Conservation (phyloP, 305 asterid species). For the Petunia hybrid region DNA sequence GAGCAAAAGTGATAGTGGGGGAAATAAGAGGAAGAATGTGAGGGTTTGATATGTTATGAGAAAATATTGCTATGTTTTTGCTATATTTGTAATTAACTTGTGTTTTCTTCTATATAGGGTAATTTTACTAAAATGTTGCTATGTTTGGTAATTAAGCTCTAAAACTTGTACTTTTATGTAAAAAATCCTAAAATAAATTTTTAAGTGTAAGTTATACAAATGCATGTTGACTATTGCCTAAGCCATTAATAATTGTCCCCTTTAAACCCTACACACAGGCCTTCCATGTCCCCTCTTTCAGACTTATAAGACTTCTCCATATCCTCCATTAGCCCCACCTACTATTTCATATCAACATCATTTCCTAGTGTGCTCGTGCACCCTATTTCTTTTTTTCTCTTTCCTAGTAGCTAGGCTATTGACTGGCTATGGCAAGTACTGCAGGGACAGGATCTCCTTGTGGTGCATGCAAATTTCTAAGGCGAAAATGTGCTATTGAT, state of each 20-base stretch:
- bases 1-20: no score
- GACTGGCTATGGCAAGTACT: background rate
- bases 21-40: no score
- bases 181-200: no score
- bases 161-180: no score
- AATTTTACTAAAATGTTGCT: no score
- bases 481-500: slow-evolving; percentile 72
- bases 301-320: slow-evolving; percentile 40
- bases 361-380: slow-evolving; percentile 75
- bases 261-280: slow-evolving; percentile 63
- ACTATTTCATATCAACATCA: slow-evolving; percentile 44
- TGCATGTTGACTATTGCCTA: slow-evolving; percentile 49
- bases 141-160: no score
- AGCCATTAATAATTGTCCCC: slow-evolving; percentile 85
- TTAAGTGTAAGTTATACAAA: no score
- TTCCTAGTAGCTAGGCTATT: background rate
- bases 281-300: slow-evolving; percentile 62
- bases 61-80: no score
- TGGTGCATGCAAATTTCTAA: slow-evolving; percentile 86
- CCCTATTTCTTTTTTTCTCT: slow-evolving; percentile 22
- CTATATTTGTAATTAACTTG: no score
- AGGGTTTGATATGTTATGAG: no score
- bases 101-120: no score
- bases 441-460: slow-evolving; percentile 62
- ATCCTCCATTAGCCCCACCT: slow-evolving; percentile 32